phyloP scores from a whole-genome alignment of 805 yeast genomes.

The Candida takata region DNA sequence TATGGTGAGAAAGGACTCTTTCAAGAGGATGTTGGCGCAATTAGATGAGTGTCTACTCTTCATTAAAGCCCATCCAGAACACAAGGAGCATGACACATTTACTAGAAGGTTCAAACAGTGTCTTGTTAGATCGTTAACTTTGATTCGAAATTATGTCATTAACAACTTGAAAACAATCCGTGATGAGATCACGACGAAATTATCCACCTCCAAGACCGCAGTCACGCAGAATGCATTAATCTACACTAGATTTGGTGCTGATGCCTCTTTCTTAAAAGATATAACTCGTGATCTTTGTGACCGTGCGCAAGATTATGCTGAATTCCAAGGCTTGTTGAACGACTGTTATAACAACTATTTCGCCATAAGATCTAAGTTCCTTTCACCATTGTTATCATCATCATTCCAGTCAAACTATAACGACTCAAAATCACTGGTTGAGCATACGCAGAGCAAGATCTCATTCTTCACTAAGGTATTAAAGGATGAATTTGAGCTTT shows the following conservation, averaged over 20 bases:
- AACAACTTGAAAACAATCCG: constrained; percentile 30
- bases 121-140: constrained; percentile 69
- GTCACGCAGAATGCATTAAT: constrained; percentile 56
- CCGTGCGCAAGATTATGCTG: constrained; percentile 35
- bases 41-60: constrained; percentile 66
- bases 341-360: constrained; percentile 66
- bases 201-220: constrained; percentile 22
- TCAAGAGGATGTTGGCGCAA: constrained; percentile 44
- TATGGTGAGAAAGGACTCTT: constrained; percentile 53
- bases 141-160: constrained; percentile 61
- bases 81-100: constrained; percentile 52
- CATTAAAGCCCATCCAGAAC: constrained; percentile 45
- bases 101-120: constrained; percentile 74
- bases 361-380: constrained; percentile 42
- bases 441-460: constrained; percentile 55
- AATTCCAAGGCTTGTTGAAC: constrained; percentile 57
- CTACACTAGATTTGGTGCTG: constrained; percentile 54
- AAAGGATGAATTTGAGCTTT: constrained; percentile 54
- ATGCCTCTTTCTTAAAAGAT: constrained; percentile 31
- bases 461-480: constrained; percentile 53
- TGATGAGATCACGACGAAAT: constrained; percentile 25
- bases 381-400: constrained; percentile 35
- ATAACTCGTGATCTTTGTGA: constrained; percentile 30
- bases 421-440: constrained; percentile 37
- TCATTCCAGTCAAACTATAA: constrained; percentile 28